Base-by-base conservation (phyloP, 2,329 filamentous ascomycete species). In the Nannizziopsis barbatae region DNA sequence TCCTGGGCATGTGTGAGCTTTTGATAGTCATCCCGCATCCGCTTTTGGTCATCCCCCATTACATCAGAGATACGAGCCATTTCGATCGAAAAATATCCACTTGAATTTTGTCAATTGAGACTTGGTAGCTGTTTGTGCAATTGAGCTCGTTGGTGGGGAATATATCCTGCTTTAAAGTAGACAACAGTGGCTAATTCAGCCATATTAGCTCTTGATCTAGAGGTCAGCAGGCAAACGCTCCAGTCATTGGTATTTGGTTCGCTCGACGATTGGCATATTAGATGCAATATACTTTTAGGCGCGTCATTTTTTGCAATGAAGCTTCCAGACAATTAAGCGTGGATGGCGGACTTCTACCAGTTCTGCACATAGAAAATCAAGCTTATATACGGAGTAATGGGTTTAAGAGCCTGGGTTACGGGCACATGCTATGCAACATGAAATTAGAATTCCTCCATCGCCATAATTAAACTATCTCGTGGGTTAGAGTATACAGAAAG, bases 11-110 rank as follows among this genome's bases (percentile, higher is more conserved):
- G 62, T 50, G 70, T 52, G 32, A 75, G 63, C 12, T 66, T 65
- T 14, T 69, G 59, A 56, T 73, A 73, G 53, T 66, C 69, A 2
- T 62, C 52, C 47, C 69, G 62, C 18, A 73, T 56, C 33, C 68
- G 59, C 11, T 59, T 59, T 48, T 74, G 70, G 53, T 73, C 71
- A 20, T 60, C 53, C 39, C 60, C 64, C 52, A 74, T 69, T 3
- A 58, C 56, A 17, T 71, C 65, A 18, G 63, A 62, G 44, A 65
- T 57, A 18, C 56, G 58, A 35, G 44, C 22, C 54, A 56, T 56
- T 35, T 44, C 49, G 48, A n/a, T 12, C 7, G 35, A 30, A 14
- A 31, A 18, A 4, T 42, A 15, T 32, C 18, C 33, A n/a, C 11
- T 39, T 33, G 36, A 15, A 17, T 39, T 14, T 39, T 3, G 14